Conservation (phyloP, 2,329 filamentous ascomycete genomes). For the Cladophialophora bantiana region DNA sequence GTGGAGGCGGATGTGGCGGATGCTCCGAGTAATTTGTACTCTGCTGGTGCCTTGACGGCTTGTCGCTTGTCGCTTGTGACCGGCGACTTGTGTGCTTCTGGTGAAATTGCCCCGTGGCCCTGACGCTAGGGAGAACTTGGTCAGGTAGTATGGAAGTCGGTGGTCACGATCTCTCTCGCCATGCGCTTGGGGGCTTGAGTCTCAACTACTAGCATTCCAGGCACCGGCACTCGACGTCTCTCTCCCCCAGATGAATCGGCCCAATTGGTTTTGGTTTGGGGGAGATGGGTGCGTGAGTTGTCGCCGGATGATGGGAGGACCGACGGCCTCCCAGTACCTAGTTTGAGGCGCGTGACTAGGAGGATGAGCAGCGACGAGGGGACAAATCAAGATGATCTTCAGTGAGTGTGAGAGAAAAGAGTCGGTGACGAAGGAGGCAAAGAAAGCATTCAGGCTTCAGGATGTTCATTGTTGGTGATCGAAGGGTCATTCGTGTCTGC, state of each 20-base stretch:
- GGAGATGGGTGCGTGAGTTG: neutral
- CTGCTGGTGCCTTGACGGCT: slow-evolving; percentile 3
- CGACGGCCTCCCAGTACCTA: neutral
- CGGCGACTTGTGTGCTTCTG: neutral
- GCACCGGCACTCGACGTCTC: neutral
- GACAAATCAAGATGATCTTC: neutral
- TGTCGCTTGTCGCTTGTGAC: slow-evolving; percentile 9
- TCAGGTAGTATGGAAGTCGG: neutral
- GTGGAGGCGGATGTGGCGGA: slow-evolving; percentile 30
- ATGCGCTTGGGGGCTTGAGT: neutral
- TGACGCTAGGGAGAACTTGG: slow-evolving; percentile 1
- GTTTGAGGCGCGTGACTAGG: neutral
- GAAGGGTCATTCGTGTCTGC: slow-evolving; percentile 4
- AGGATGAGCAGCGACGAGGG: neutral
- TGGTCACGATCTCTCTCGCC: neutral
- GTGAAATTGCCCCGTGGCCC: slow-evolving; percentile 1
- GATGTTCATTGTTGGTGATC: slow-evolving; percentile 7
- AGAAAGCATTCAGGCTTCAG: neutral
- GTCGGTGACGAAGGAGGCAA: slow-evolving; percentile 23
- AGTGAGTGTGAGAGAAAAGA: slow-evolving; percentile 7
- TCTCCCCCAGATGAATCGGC: neutral
- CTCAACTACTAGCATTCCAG: neutral
- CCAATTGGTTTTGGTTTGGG: neutral
- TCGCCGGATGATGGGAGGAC: neutral
- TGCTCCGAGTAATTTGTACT: slow-evolving; percentile 20